Evolutionary conservation across 257 asterid genomes (phyloP).

Genomic region (Cynanchum wilfordii): DNA sequence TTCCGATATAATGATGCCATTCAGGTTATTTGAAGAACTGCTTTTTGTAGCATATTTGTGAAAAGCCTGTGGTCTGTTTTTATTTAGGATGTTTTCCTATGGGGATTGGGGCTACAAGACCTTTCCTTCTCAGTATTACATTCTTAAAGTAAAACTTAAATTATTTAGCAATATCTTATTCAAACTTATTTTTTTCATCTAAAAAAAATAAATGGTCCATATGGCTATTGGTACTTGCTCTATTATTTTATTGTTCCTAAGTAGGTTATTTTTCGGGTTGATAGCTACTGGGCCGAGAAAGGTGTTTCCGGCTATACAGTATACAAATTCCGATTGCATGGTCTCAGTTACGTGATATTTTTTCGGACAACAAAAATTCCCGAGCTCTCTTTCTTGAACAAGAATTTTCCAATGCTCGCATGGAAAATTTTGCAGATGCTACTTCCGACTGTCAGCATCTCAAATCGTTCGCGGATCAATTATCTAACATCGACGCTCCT

Average conservation of each 20-base stretch:
- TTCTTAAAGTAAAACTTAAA: neutral
- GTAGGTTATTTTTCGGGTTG: constrained; percentile 41
- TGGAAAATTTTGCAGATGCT: too few species aligned
- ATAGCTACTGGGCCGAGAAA: constrained; percentile 69
- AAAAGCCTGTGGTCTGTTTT: neutral
- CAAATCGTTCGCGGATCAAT: too few species aligned
- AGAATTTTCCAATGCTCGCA: too few species aligned
- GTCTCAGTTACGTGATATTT: too few species aligned
- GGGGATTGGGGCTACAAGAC: neutral
- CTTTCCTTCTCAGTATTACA: neutral
- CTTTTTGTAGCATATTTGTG: neutral
- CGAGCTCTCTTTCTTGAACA: too few species aligned
- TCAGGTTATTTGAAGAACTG: neutral
- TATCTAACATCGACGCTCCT: too few species aligned
- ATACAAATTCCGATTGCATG: too few species aligned
- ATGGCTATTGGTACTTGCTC: neutral
- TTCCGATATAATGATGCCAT: neutral
- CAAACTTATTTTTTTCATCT: neutral
- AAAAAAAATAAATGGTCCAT: neutral
- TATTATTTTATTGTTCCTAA: neutral
- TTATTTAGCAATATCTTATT: neutral
- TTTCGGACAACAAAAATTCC: too few species aligned
- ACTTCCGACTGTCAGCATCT: too few species aligned
- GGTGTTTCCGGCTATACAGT: constrained; percentile 93
- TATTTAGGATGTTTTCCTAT: neutral